Evolutionary conservation across 1,139 yeast species (phyloP), one percentile per base, ranked within the genome.

Genomic region (Protomyces pachydermus): DNA sequence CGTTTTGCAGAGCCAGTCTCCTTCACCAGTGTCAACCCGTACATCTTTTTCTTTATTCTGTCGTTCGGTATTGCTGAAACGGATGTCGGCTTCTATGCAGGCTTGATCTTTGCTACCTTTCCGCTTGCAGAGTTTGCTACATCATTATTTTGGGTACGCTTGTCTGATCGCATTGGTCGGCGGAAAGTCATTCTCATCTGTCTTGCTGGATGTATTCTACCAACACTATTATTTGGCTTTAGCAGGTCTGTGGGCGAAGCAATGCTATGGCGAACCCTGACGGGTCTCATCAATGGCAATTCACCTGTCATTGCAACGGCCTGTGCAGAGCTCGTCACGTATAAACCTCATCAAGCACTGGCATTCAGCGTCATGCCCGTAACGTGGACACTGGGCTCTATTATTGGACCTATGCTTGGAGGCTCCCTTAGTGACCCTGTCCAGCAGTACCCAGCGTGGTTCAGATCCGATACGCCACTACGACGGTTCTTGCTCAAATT

Each of bases 1-100:
- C 60, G 67, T 20, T 65, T 65, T 32, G 78, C 84, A 8, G 88
- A 84, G 70, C 87, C 88, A 0, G 78, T 84, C 35, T 82, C 87
- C 1, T 84, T 84, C 74, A 82, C 87, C 1, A 83, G 87, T 1
- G 71, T 83, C 42, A 84, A 84, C 72, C 88, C 88, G 1, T 85
- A 84, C 71, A 79, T 84, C 25, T 84, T 82, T 72, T 84, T 83
- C 72, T 82, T 84, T 86, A 83, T 85, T 39, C 74, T 82, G 70
- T 84, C 82, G 67, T 83, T 84, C 69, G 76, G 79, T 9, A 74
- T 82, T 10, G 83, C 84, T 4, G 76, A 78, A 48, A 82, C 81
- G 65, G 79, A 81, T 10, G 42, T 53, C 23, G 81, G 82, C 38
- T 80, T 84, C 45, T 84, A 83, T 71, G 82, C 86, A 3, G 66